Percentiles rank a stretch among this genome's conserved stretches.
Evolutionary conservation across 2,329 filamentous ascomycete species (phyloP).

Genomic region (Nothophaeocryptopus gaeumannii): DNA sequence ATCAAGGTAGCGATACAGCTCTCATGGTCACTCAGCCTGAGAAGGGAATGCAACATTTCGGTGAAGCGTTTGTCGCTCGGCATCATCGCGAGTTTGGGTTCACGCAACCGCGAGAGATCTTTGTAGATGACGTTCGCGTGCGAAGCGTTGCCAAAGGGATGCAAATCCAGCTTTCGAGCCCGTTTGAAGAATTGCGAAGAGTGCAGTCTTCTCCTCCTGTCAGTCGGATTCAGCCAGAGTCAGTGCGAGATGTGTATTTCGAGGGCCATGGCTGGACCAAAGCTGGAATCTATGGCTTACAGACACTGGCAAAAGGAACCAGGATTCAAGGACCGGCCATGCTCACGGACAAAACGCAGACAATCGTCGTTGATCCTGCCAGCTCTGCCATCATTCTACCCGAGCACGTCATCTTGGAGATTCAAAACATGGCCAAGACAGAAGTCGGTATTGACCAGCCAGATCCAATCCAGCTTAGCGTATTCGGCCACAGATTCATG

Average conservation of each 20-base stretch:
- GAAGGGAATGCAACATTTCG: conserved; percentile 51
- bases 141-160: conserved; percentile 62
- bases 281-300: conserved; percentile 28
- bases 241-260: conserved; percentile 73
- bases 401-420: conserved; percentile 45
- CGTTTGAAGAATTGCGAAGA: conserved; percentile 74
- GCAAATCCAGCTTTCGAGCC: conserved; percentile 71
- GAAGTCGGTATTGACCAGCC: conserved; percentile 55
- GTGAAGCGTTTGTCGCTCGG: conserved; percentile 35
- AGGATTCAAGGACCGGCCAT: conserved; percentile 34
- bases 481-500: conserved; percentile 59
- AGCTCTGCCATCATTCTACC: conserved; percentile 39
- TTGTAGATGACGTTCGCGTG: conserved; percentile 41
- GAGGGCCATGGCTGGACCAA: conserved; percentile 52
- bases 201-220: conserved; percentile 58
- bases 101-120: conserved; percentile 35
- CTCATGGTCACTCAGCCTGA: conserved; percentile 45
- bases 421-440: conserved; percentile 42
- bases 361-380: conserved; percentile 43
- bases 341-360: conserved; percentile 46
- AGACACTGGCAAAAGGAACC: conserved; percentile 21
- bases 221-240: conserved; percentile 60
- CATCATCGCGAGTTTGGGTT: conserved; percentile 46
- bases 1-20: conserved; percentile 52
- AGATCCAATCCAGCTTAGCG: conserved; percentile 53